A percentile compares a stretch with the other conserved stretches of the same genome.
These are phyloP conservation scores for Botrytis pseudocinerea DNA, from an alignment of 2,329 filamentous ascomycete species.

Conservation along the genomic window DNA sequence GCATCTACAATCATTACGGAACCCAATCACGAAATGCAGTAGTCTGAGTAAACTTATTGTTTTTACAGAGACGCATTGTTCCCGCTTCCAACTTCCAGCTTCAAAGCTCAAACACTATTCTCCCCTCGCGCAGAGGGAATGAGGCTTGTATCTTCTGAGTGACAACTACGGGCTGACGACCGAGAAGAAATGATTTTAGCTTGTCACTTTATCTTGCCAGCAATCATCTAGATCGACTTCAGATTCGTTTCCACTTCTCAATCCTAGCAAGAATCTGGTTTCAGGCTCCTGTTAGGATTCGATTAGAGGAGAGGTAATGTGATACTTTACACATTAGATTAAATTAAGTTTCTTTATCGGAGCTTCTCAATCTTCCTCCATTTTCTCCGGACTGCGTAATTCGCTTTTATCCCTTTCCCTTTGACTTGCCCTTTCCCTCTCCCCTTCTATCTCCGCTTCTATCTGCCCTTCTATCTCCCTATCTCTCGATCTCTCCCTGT, in stretches of 20 bases:
- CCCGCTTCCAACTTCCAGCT: too few relatives aligned
- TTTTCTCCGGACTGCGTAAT: conserved; percentile 24
- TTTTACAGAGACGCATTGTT: background rate
- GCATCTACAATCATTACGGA: background rate
- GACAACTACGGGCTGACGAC: background rate
- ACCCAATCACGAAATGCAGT: background rate
- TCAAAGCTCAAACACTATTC: background rate
- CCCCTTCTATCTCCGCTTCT: background rate
- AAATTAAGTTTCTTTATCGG: background rate
- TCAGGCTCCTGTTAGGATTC: background rate
- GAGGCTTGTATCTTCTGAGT: background rate
- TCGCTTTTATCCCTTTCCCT: conserved; percentile 20
- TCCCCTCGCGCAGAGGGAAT: background rate
- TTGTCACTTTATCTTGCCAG: background rate
- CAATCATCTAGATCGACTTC: rapidly evolving
- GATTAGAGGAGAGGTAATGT: background rate
- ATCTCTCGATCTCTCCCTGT: conserved; percentile 19
- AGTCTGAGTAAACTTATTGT: background rate
- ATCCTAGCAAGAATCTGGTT: background rate
- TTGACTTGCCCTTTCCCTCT: conserved; percentile 13
- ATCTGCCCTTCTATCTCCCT: background rate
- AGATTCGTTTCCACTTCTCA: background rate
- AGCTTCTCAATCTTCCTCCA: conserved; percentile 28
- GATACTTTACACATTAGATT: background rate
- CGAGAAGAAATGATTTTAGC: background rate